These are phyloP conservation scores for Botryotinia convoluta DNA, from an alignment of 2,329 filamentous ascomycete genomes.

Conservation along the genomic window DNA sequence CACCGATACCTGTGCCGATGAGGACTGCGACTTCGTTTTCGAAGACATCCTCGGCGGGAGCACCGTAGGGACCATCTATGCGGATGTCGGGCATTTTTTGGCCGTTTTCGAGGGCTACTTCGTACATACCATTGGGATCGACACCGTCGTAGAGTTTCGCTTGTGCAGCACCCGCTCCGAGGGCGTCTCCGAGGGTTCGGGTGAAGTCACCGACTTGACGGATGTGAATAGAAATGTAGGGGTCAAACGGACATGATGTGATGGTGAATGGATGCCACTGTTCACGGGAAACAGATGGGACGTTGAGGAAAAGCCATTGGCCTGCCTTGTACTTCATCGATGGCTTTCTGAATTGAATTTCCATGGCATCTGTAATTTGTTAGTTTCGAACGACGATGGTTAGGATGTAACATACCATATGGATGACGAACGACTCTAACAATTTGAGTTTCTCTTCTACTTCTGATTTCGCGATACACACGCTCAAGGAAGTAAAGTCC, in stretches of 20 bases:
- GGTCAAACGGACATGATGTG: slow-evolving; percentile 94
- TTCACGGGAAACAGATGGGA: slow-evolving; percentile 80
- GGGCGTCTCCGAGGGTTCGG: slow-evolving; percentile 83
- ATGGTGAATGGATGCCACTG: slow-evolving; percentile 99
- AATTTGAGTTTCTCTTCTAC: slow-evolving; percentile 80
- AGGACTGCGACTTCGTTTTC: slow-evolving; percentile 85
- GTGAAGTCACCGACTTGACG: slow-evolving; percentile 98
- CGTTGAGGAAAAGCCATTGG: slow-evolving; percentile 96
- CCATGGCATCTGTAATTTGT: slow-evolving; percentile 70
- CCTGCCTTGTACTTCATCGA: slow-evolving; percentile 98
- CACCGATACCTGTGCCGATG: slow-evolving; percentile 82
- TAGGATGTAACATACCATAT: slow-evolving; percentile 59
- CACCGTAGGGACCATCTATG: slow-evolving; percentile 94
- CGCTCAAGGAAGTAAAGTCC: slow-evolving; percentile 84
- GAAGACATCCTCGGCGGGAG: slow-evolving; percentile 96
- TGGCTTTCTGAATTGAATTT: slow-evolving; percentile 95
- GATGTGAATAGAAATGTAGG: slow-evolving; percentile 91
- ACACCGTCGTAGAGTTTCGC: slow-evolving; percentile 86
- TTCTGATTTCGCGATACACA: slow-evolving; percentile 85
- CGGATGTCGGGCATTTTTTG: slow-evolving; percentile 87
- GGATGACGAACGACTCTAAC: slow-evolving; percentile 93
- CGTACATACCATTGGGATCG: slow-evolving; percentile 95
- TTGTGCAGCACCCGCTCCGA: slow-evolving; percentile 88
- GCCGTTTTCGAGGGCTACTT: slow-evolving; percentile 89
- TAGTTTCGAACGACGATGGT: slow-evolving; percentile 28